Conservation (phyloP, 441 rosid species). For the Gossypium gossypioides region DNA sequence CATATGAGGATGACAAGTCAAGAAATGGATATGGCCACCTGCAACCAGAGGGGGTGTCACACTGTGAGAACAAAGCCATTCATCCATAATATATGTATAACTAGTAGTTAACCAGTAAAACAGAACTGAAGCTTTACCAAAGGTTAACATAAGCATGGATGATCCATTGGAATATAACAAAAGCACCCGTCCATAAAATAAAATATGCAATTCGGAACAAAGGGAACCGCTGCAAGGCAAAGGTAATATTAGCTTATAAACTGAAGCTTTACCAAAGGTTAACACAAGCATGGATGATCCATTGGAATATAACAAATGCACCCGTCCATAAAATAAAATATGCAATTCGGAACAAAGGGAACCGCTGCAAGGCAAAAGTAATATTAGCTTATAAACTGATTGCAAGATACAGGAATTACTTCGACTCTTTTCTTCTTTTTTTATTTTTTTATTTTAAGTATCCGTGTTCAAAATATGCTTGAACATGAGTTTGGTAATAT, state of each 20-base stretch:
- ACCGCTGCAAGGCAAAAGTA: slow-evolving; percentile 40
- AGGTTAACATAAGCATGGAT: slow-evolving; percentile 63
- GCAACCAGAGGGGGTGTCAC: slow-evolving; percentile 14
- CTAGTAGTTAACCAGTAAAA: not conserved
- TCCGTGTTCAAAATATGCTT: no score
- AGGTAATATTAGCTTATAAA: not conserved
- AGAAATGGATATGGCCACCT: slow-evolving; percentile 98
- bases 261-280: slow-evolving; percentile 43
- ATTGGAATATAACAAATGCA: slow-evolving; percentile 60
- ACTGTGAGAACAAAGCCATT: slow-evolving; percentile 1
- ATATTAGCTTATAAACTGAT: not conserved
- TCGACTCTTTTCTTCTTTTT: not conserved
- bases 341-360: slow-evolving; percentile 68
- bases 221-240: slow-evolving; percentile 60
- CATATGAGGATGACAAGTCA: slow-evolving; percentile 57
- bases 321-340: slow-evolving; percentile 67
- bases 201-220: slow-evolving; percentile 69
- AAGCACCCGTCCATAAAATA: slow-evolving; percentile 51
- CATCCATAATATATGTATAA: not conserved
- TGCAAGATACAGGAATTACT: not conserved
- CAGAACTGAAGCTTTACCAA: slow-evolving; percentile 34
- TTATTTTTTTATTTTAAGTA: no score
- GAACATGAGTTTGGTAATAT: no score
- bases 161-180: slow-evolving; percentile 80
- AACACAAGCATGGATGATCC: slow-evolving; percentile 78